Evolutionary conservation across 129 eudicot genomes (phyloP).

Genomic region (Saussurea involucrata): DNA sequence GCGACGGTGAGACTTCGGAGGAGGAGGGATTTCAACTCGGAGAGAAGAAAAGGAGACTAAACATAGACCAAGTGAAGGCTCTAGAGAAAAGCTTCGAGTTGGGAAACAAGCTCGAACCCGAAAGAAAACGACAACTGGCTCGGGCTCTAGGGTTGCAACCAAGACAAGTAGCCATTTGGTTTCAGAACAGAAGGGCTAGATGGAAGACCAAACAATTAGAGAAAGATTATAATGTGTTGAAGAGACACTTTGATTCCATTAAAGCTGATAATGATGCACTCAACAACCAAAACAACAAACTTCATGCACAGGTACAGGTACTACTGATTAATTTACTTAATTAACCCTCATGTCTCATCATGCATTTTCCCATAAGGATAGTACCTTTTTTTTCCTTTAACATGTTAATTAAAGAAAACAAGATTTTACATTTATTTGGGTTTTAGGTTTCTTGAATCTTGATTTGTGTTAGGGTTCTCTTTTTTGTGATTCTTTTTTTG

Average conservation of each 20-base stretch:
- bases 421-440: no score
- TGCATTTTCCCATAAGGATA: no score
- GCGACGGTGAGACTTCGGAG: conserved; percentile 47
- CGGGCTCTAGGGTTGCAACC: conserved; percentile 82
- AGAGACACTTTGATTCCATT: conserved; percentile 69
- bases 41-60: conserved; percentile 83
- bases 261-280: conserved; percentile 83
- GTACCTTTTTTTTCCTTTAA: no score
- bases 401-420: no score
- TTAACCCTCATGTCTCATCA: neutral
- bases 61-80: conserved; percentile 75
- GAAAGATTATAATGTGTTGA: conserved; percentile 67
- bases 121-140: conserved; percentile 79
- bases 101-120: conserved; percentile 80
- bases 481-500: no score
- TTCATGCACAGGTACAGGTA: conserved; percentile 92
- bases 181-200: conserved; percentile 86
- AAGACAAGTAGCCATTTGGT: conserved; percentile 89
- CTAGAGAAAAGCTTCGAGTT: conserved; percentile 82
- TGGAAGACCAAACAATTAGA: conserved; percentile 92
- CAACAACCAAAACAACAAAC: conserved; percentile 63
- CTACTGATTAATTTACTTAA: neutral
- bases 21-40: conserved; percentile 79
- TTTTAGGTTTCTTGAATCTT: no score
- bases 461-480: no score